These are phyloP conservation scores for Geotrichum aggregatum DNA, from an alignment of 1,139 yeast species.

Conservation along the genomic window DNA sequence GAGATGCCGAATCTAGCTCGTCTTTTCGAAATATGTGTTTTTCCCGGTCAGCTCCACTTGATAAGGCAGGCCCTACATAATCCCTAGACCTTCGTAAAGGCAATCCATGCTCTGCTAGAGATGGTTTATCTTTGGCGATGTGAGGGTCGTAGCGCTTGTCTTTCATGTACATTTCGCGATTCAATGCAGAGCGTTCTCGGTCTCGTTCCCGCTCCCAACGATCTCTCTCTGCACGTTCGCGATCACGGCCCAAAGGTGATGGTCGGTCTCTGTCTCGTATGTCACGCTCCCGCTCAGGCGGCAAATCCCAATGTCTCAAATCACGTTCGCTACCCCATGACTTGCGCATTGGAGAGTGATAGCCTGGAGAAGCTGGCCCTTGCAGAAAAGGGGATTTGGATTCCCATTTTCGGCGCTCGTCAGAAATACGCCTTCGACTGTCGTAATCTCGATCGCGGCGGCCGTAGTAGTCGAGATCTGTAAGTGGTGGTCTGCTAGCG, in stretches of 20 bases:
- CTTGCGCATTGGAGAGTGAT: constrained; percentile 14
- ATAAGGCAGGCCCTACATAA: background rate
- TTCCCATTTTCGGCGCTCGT: constrained; percentile 13
- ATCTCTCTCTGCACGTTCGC: constrained; percentile 13
- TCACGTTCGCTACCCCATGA: constrained; percentile 10
- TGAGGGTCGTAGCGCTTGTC: constrained; percentile 8
- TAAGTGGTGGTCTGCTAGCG: background rate
- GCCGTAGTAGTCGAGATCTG: constrained; percentile 6
- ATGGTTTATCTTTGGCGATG: background rate
- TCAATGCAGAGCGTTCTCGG: constrained; percentile 7
- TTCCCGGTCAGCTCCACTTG: constrained; percentile 5
- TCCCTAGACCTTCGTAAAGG: constrained; percentile 14
- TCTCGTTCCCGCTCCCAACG: constrained; percentile 22
- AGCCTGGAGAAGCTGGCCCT: constrained; percentile 9
- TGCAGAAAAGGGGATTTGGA: background rate
- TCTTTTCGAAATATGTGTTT: constrained; percentile 4
- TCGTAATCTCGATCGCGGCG: constrained; percentile 20
- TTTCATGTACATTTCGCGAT: constrained; percentile 12
- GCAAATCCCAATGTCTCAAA: constrained; percentile 22
- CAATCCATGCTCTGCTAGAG: constrained; percentile 9
- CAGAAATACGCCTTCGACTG: constrained; percentile 7
- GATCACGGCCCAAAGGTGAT: constrained; percentile 18
- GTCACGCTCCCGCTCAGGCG: constrained; percentile 25
- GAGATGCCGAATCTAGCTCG: background rate
- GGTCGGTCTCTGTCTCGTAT: constrained; percentile 8